Percentiles rank a stretch among this genome's conserved stretches.
Conservation (phyloP, 306 rosid species). For the Cicer bijugum region DNA sequence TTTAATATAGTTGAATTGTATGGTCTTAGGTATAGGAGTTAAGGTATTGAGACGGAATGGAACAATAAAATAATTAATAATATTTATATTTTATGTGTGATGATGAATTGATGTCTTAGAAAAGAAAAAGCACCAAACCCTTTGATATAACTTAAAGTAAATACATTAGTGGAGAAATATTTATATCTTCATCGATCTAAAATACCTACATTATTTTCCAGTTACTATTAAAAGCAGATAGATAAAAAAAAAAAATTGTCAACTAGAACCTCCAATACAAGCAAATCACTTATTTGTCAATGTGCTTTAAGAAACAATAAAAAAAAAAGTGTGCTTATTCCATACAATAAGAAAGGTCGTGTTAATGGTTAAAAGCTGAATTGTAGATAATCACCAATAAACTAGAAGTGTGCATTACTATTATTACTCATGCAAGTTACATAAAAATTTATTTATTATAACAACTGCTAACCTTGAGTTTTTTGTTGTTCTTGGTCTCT, state of each 20-base stretch:
- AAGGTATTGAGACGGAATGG: neutral
- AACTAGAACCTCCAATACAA: conserved; percentile 10
- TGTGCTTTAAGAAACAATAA: neutral
- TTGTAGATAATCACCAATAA: conserved; percentile 23
- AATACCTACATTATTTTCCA: neutral
- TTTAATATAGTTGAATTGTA: conserved; percentile 28
- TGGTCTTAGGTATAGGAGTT: conserved; percentile 5
- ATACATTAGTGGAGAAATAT: neutral
- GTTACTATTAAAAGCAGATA: neutral
- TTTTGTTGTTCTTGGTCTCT: conserved; percentile 95
- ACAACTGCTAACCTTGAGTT: conserved; percentile 77
- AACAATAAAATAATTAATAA: conserved; percentile 6
- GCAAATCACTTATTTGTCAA: conserved; percentile 13
- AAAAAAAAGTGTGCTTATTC: conserved; percentile 2
- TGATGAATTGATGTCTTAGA: neutral
- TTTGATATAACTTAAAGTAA: neutral
- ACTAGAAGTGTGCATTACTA: conserved; percentile 3
- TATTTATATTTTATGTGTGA: conserved; percentile 1
- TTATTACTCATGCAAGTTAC: conserved; percentile 21
- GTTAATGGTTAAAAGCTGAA: conserved; percentile 21
- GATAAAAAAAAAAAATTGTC: neutral
- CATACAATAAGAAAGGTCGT: neutral
- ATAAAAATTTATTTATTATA: conserved; percentile 27
- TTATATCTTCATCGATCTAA: neutral
- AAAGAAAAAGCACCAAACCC: conserved; percentile 1